A percentile compares a stretch with the other conserved stretches of the same genome.
Conservation (phyloP, 768 basidiomycete species). For the Gymnopilus dilepis region DNA sequence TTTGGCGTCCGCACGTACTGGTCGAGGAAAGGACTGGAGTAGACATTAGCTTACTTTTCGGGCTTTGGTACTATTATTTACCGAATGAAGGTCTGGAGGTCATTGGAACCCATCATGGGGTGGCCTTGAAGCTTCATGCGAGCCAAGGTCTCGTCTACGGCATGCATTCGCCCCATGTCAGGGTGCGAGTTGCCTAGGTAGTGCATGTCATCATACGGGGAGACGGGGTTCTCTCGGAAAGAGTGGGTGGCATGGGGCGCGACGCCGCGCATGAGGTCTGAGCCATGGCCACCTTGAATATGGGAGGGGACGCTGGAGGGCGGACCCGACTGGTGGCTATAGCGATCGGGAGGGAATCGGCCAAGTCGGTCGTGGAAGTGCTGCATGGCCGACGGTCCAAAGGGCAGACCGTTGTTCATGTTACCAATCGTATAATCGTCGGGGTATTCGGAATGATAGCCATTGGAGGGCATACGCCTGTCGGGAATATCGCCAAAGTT, state of each 20-base stretch:
- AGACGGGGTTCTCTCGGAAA: slow-evolving; percentile 57
- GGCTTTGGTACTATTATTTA: slow-evolving; percentile 31
- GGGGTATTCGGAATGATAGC: slow-evolving; percentile 62
- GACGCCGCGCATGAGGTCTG: slow-evolving; percentile 71
- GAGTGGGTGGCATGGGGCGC: slow-evolving; percentile 73
- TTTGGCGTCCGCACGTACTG: slow-evolving; percentile 87
- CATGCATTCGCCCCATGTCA: slow-evolving; percentile 63
- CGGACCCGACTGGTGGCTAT: slow-evolving; percentile 47
- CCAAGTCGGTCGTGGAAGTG: slow-evolving; percentile 63
- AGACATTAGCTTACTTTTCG: slow-evolving; percentile 24
- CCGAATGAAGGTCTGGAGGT: slow-evolving; percentile 84
- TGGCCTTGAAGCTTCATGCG: slow-evolving; percentile 67
- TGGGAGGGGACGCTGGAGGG: slow-evolving; percentile 52
- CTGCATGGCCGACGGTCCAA: slow-evolving; percentile 55
- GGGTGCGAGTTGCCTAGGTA: slow-evolving; percentile 59
- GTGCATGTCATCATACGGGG: slow-evolving; percentile 64
- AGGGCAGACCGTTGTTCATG: slow-evolving; percentile 53
- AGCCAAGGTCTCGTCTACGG: slow-evolving; percentile 65
- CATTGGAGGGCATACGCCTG: slow-evolving; percentile 43
- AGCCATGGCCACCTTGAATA: slow-evolving; percentile 50
- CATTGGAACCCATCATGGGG: slow-evolving; percentile 66
- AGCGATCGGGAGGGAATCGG: slow-evolving; percentile 63
- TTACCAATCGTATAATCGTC: slow-evolving; percentile 65
- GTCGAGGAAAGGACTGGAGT: slow-evolving; percentile 74
- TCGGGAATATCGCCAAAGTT: slow-evolving; percentile 66